Percentiles rank a stretch among this genome's conserved stretches.
Conservation (phyloP, 1,284 basidiomycete species). For the Puccinia novopanici region DNA sequence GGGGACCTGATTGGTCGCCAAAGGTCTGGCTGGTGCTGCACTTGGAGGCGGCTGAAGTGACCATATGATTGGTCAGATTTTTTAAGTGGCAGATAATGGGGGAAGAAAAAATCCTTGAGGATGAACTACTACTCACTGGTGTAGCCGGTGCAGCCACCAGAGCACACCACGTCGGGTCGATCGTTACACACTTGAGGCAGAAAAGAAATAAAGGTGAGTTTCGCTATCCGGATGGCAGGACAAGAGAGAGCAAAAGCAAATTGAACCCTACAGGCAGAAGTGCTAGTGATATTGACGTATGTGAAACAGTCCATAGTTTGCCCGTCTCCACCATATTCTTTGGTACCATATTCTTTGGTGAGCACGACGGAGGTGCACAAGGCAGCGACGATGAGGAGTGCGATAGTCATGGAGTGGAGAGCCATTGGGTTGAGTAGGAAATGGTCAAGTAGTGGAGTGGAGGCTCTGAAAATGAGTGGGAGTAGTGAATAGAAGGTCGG, state of each 20-base stretch:
- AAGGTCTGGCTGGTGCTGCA: background rate
- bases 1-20: background rate
- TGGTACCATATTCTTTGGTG: background rate
- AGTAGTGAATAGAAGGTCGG: no score
- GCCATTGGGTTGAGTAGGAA: background rate
- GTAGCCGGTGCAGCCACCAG: constrained; percentile 10
- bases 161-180: background rate
- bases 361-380: background rate
- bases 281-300: background rate
- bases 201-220: background rate
- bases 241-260: background rate
- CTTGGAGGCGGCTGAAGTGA: background rate
- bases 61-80: background rate
- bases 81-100: no score
- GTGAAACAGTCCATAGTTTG: background rate
- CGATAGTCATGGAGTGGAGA: background rate
- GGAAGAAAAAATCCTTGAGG: no score
- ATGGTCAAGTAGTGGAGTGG: no score
- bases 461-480: no score
- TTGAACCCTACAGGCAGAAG: constrained; percentile 8
- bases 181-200: background rate
- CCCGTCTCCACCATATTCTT: background rate
- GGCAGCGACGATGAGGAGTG: background rate
- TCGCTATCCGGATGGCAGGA: background rate
- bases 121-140: background rate